Evolutionary conservation across 2,329 filamentous ascomycete genomes (phyloP).

Genomic region (Coniochaeta prunicola): DNA sequence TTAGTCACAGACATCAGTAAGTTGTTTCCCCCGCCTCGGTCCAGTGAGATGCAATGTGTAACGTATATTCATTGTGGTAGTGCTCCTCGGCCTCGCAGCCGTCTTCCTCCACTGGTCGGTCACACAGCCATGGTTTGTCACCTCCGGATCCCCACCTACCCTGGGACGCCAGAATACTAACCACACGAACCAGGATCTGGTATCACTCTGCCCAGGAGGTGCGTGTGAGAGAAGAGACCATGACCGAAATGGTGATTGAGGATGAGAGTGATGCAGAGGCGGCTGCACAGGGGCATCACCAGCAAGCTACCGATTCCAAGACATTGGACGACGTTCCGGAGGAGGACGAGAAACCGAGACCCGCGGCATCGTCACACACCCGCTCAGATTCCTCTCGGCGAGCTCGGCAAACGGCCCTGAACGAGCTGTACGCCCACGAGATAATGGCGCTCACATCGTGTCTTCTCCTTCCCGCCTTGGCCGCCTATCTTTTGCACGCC

Average conservation of each 20-base stretch:
- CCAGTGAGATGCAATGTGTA: too few relatives aligned
- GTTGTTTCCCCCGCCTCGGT: too few relatives aligned
- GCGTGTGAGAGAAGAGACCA: slow-evolving; percentile 42
- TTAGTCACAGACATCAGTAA: slow-evolving; percentile 81
- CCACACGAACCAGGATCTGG: slow-evolving; percentile 52
- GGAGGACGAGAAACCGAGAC: slow-evolving; percentile 21
- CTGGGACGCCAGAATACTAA: not conserved
- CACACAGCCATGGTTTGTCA: slow-evolving; percentile 72
- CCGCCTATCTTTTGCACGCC: slow-evolving; percentile 77
- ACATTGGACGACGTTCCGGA: slow-evolving; percentile 37
- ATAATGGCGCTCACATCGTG: slow-evolving; percentile 67
- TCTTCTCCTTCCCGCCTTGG: slow-evolving; percentile 69
- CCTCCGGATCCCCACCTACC: not conserved
- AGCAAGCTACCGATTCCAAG: slow-evolving; percentile 8
- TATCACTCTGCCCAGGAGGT: slow-evolving; percentile 64
- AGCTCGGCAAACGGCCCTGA: slow-evolving; percentile 31
- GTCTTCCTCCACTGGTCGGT: slow-evolving; percentile 92
- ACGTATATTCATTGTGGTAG: too few relatives aligned
- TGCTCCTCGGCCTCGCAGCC: slow-evolving; percentile 70
- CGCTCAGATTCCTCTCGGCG: slow-evolving; percentile 11
- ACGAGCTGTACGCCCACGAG: slow-evolving; percentile 69
- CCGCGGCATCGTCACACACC: slow-evolving; percentile 4
- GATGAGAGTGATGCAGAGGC: slow-evolving; percentile 21
- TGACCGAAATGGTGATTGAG: slow-evolving; percentile 33
- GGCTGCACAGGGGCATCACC: slow-evolving; percentile 8